Conservation (phyloP, 495 filamentous ascomycete species). For the Penicillium macrosclerotiorum region DNA sequence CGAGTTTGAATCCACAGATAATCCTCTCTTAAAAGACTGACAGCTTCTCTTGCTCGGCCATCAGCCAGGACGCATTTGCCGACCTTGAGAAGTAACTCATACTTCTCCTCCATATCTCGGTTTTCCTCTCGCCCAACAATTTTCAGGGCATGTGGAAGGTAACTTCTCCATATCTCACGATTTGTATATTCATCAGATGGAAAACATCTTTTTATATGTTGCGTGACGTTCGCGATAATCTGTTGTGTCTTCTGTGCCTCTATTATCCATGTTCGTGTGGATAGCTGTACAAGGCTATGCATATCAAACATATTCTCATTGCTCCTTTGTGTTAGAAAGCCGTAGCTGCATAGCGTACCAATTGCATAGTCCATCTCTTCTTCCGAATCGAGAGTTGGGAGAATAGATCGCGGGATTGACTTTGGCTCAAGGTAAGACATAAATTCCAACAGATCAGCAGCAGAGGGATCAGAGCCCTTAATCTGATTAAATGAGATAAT, state of each 20-base stretch:
- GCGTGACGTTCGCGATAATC: no score
- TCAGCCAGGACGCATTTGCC: slow-evolving; percentile 9
- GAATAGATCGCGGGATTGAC: slow-evolving; percentile 26
- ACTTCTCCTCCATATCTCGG: slow-evolving; percentile 9
- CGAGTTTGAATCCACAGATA: neutral
- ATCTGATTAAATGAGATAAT: slow-evolving; percentile 50
- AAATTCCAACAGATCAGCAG: slow-evolving; percentile 39
- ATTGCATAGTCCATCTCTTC: slow-evolving; percentile 24
- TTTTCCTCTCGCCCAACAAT: neutral
- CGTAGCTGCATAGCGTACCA: slow-evolving; percentile 24
- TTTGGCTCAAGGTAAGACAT: slow-evolving; percentile 43
- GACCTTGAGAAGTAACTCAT: slow-evolving; percentile 12
- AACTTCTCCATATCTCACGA: slow-evolving; percentile 25
- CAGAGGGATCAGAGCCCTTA: slow-evolving; percentile 22
- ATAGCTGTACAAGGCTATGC: slow-evolving; percentile 47
- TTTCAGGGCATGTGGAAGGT: slow-evolving; percentile 31
- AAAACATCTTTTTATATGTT: no score
- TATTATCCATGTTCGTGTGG: slow-evolving; percentile 32
- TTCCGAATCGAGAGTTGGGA: slow-evolving; percentile 11
- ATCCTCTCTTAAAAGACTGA: slow-evolving; percentile 10
- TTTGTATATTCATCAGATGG: slow-evolving; percentile 25
- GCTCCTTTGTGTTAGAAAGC: slow-evolving; percentile 20
- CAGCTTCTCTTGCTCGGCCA: slow-evolving; percentile 27
- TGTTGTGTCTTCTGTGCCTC: no score
- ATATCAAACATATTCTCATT: slow-evolving; percentile 28